These are phyloP conservation scores for Telfairia occidentalis DNA, from an alignment of 331 rosid species.

Conservation along the genomic window DNA sequence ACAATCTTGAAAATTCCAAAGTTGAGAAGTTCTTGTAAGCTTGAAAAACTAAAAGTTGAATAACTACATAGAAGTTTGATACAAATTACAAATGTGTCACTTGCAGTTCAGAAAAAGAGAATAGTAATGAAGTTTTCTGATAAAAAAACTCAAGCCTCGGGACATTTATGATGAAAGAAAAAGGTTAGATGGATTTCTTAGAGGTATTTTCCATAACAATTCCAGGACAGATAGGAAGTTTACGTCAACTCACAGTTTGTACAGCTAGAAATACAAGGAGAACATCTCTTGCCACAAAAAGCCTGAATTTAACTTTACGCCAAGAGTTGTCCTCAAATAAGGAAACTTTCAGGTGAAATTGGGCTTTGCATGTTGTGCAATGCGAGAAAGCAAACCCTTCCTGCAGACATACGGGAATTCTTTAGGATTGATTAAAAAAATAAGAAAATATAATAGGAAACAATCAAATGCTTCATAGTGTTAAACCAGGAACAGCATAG, in stretches of 20 bases:
- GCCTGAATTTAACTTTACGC: constrained; percentile 74
- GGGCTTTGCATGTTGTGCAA: constrained; percentile 98
- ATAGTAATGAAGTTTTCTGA: not conserved
- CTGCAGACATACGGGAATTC: constrained; percentile 24
- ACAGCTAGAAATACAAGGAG: constrained; percentile 84
- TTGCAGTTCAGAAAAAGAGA: not conserved
- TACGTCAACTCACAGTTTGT: constrained; percentile 67
- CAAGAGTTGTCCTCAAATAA: constrained; percentile 75
- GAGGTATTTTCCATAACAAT: not conserved
- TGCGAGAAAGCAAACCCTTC: constrained; percentile 99
- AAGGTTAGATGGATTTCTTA: not conserved
- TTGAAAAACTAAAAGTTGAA: not conserved
- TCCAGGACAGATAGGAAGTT: not conserved
- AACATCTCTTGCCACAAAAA: constrained; percentile 97
- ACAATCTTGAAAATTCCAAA: not conserved
- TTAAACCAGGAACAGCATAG: constrained; percentile 12
- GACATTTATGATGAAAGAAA: not conserved
- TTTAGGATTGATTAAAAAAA: not conserved
- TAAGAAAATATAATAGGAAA: not conserved
- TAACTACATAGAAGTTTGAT: not conserved
- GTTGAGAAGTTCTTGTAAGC: not conserved
- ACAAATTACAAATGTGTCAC: not conserved
- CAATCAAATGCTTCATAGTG: not conserved
- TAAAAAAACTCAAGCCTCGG: not conserved
- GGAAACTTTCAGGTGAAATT: constrained; percentile 74